Percentiles rank a stretch among this genome's conserved stretches.
phyloP scores from a whole-genome alignment of 2,329 filamentous ascomycete species.

The Aspergillus melleus region DNA sequence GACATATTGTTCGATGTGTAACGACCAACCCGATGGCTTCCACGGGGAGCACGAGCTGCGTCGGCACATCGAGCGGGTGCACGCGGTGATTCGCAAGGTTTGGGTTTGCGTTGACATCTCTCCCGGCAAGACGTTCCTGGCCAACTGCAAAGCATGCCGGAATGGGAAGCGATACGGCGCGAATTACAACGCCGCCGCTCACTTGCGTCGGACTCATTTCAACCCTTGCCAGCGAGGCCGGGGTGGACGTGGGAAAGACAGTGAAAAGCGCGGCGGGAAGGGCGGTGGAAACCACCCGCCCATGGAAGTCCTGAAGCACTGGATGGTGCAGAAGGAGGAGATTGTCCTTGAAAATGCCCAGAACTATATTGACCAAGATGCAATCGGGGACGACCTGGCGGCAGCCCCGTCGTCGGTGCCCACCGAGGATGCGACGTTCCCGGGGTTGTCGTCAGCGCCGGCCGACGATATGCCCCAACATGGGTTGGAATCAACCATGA shows the following conservation, averaged over 20 bases:
- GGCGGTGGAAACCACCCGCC: conserved; percentile 62
- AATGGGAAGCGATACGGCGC: conserved; percentile 78
- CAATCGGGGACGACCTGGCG: conserved; percentile 21
- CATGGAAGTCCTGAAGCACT: conserved; percentile 61
- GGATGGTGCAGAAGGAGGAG: conserved; percentile 61
- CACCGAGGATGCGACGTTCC: conserved; percentile 16
- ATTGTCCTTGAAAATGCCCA: conserved; percentile 38
- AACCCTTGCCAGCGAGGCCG: conserved; percentile 61
- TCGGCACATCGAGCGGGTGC: conserved; percentile 67
- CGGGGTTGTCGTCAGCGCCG: conserved; percentile 13
- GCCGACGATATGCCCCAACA: conserved; percentile 22
- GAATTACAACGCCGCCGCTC: conserved; percentile 93
- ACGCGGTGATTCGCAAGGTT: conserved; percentile 59
- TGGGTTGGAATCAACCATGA: conserved; percentile 28
- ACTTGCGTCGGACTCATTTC: conserved; percentile 86
- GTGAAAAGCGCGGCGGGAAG: conserved; percentile 61
- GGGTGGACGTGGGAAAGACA: conserved; percentile 58
- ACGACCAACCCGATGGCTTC: conserved; percentile 74
- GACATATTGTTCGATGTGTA: conserved; percentile 69
- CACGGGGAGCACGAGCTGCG: conserved; percentile 81
- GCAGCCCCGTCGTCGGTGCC: conserved; percentile 10
- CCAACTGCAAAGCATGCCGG: conserved; percentile 80
- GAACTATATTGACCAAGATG: conserved; percentile 25
- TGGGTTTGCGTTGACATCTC: conserved; percentile 64
- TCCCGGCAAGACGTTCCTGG: conserved; percentile 64